These are phyloP conservation scores for Hanseniaspora opuntiae DNA, from an alignment of 805 yeast genomes.

Conservation along the genomic window DNA sequence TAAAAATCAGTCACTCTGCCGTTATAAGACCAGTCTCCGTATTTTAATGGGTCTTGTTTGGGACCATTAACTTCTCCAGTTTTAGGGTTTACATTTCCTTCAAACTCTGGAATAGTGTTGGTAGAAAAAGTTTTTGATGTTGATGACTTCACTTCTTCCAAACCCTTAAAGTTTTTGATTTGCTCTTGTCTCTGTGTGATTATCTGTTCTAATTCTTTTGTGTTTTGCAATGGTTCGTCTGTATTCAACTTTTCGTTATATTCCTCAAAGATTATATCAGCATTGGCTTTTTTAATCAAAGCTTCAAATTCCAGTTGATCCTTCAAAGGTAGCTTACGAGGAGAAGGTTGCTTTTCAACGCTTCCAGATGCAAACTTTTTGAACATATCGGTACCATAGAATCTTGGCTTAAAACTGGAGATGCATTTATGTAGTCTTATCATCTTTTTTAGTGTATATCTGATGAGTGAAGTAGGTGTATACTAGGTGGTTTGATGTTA, in stretches of 20 bases:
- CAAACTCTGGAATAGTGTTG: constrained; percentile 83
- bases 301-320: constrained; percentile 11
- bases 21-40: constrained; percentile 87
- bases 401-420: not conserved
- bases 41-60: constrained; percentile 85
- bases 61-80: constrained; percentile 98
- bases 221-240: constrained; percentile 21
- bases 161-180: constrained; percentile 56
- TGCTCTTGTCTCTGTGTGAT: constrained; percentile 63
- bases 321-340: constrained; percentile 21
- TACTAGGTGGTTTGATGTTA: no score
- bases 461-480: no score
- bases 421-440: not conserved
- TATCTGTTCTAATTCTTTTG: constrained; percentile 73
- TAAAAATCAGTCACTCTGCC: constrained; percentile 93
- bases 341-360: constrained; percentile 19
- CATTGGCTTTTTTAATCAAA: constrained; percentile 3
- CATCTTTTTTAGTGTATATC: not conserved
- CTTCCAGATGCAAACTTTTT: constrained; percentile 7
- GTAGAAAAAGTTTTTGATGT: constrained; percentile 23
- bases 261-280: constrained; percentile 6
- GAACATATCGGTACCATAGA: constrained; percentile 7
- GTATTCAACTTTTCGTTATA: constrained; percentile 1
- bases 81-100: constrained; percentile 81
- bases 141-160: constrained; percentile 19